Conservation (phyloP, 495 filamentous ascomycete species). For the Penicillium ochrochloron region DNA sequence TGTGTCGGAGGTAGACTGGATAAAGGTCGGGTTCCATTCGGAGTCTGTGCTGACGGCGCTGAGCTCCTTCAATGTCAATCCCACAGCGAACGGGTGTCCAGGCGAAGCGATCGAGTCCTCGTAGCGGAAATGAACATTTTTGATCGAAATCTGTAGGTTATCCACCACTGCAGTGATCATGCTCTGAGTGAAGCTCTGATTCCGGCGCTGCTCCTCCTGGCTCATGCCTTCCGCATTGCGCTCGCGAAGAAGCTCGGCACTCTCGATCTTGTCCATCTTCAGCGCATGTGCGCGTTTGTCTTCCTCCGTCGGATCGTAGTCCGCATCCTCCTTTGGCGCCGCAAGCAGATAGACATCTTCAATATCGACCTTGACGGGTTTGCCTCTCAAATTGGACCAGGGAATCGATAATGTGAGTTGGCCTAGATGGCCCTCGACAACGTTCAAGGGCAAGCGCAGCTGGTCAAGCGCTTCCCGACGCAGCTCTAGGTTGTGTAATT, state of each 20-base stretch:
- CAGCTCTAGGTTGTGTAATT: conserved; percentile 87
- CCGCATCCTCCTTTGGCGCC: conserved; percentile 89
- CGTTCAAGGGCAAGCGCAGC: conserved; percentile 92
- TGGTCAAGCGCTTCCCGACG: conserved; percentile 95
- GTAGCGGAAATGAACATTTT: conserved; percentile 97
- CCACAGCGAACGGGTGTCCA: conserved; percentile 91
- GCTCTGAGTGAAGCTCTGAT: conserved; percentile 94
- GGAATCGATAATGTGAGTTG: conserved; percentile 89
- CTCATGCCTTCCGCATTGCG: conserved; percentile 90
- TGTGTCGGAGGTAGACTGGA: conserved; percentile 77
- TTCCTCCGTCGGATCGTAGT: conserved; percentile 93
- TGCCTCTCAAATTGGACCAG: conserved; percentile 93
- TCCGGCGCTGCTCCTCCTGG: conserved; percentile 91
- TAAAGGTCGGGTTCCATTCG: conserved; percentile 92
- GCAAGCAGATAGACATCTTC: conserved; percentile 96
- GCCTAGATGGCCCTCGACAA: conserved; percentile 92
- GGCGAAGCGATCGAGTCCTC: conserved; percentile 96
- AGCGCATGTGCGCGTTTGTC: conserved; percentile 76
- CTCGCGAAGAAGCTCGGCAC: conserved; percentile 91
- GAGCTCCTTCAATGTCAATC: conserved; percentile 89
- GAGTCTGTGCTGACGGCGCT: conserved; percentile 94
- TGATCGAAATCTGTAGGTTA: conserved; percentile 95
- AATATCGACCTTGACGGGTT: conserved; percentile 91
- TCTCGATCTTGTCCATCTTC: conserved; percentile 97
- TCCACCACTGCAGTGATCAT: conserved; percentile 94